Evolutionary conservation across 164 flowering plant genomes (phyloP), one percentile per base, ranked within the genome.

Genomic region (Annona cherimola): DNA sequence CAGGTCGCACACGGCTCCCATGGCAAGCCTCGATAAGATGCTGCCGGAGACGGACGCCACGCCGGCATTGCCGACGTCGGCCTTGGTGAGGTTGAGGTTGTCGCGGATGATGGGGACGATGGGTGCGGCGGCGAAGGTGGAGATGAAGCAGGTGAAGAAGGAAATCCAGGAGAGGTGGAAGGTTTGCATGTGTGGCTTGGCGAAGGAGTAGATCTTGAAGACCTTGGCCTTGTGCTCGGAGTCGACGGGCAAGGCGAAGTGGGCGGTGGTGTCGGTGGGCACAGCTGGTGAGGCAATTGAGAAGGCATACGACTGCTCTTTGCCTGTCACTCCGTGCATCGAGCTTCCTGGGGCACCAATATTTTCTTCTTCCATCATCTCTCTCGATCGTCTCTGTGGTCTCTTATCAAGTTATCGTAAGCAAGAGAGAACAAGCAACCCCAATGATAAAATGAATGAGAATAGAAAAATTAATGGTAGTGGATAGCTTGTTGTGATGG

Each of bases 51-150:
- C 92, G 0, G 94, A 92, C 6, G 94, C 90, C 5, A 92, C 83
- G 1, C 94, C 94, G 18, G 95, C 97, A 46, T 87, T 86, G 9
- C 90, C 96, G 18, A 92, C 77, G 74, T 92, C 97, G 0, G 66
- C 43, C 68, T 84, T 84, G 61, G 74, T 86, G 2, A 92, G 82
- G 72, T 86, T 83, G 61, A 92, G 86, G 81, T 90, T 88, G 82
- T 92, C 96, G 0, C 96, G 84, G 50, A 92, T 90, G 76, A 92
- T 86, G 63, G 97, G 97, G n/a, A 90, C 86, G 1, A 90, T 87
- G 0, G 97, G 96, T 0, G 97, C 91, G 1, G 92, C 92, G 1
- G 96, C 94, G 59, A 92, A 92, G 54, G 93, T 90, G 76, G 97
- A 92, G 73, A 89, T 71, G 66, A 90, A 88, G 70, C 93, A 88